Evolutionary conservation across 164 flowering plant genomes (phyloP).

Genomic region (Kingdonia uniflora): DNA sequence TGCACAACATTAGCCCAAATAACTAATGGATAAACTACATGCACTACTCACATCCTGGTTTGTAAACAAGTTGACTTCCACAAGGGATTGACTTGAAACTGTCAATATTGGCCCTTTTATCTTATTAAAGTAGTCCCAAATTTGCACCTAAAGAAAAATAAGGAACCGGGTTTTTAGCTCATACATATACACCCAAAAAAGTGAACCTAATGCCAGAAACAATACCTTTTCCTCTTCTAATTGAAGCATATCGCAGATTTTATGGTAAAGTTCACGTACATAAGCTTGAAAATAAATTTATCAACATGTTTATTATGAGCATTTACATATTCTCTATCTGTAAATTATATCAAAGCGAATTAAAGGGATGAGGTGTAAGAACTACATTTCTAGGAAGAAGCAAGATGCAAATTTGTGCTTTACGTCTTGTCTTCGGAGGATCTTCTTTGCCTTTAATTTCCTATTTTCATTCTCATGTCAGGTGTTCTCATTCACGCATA

Average conservation of each 20-base stretch:
- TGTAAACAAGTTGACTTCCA: slow-evolving; percentile 71
- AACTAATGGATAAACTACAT: neutral
- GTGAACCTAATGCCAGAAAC: neutral
- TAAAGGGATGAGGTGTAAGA: too few species aligned
- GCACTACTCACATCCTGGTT: slow-evolving; percentile 81
- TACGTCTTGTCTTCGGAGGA: too few species aligned
- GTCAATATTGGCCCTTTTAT: slow-evolving; percentile 26
- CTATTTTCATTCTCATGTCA: too few species aligned
- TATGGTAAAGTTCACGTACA: slow-evolving; percentile 48
- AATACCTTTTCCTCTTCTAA: slow-evolving; percentile 49
- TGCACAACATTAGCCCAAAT: too few species aligned
- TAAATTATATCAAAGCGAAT: too few species aligned
- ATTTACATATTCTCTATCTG: too few species aligned
- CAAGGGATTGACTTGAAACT: slow-evolving; percentile 39
- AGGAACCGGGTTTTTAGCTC: neutral
- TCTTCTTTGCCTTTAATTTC: too few species aligned
- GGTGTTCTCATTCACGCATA: too few species aligned
- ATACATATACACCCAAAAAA: neutral
- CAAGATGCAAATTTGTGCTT: too few species aligned
- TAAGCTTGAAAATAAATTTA: slow-evolving; percentile 43
- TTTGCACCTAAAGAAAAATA: slow-evolving; percentile 31
- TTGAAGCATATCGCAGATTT: slow-evolving; percentile 38
- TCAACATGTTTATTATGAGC: neutral
- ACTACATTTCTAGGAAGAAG: too few species aligned
- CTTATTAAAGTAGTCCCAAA: slow-evolving; percentile 83